Evolutionary conservation across 371 early-diverging fungal genomes (phyloP).

Genomic region (Mucor indicus): DNA sequence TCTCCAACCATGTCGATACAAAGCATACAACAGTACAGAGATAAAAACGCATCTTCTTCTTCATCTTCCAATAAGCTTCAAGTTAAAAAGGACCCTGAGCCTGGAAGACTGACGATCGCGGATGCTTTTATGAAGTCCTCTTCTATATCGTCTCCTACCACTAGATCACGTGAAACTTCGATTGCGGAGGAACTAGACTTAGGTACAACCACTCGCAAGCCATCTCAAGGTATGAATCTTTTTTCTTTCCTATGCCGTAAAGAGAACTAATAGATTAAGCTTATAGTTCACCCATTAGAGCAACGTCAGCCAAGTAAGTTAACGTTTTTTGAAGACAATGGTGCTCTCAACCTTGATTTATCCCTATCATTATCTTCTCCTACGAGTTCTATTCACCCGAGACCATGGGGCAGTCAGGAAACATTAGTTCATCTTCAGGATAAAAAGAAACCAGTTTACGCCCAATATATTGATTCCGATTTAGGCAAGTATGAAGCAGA

Average conservation of each 20-base stretch:
- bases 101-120: slow-evolving; percentile 35
- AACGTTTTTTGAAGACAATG: slow-evolving; percentile 12
- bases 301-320: not conserved
- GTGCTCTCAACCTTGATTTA: slow-evolving; percentile 12
- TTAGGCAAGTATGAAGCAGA: no score
- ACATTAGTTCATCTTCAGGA: slow-evolving; percentile 31
- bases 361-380: slow-evolving; percentile 7
- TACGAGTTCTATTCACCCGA: slow-evolving; percentile 3
- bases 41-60: slow-evolving; percentile 12
- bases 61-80: not conserved
- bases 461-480: slow-evolving; percentile 8
- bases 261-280: not conserved
- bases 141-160: slow-evolving; percentile 1
- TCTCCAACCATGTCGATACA: slow-evolving; percentile 6
- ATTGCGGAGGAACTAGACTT: slow-evolving; percentile 17
- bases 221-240: slow-evolving; percentile 2
- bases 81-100: slow-evolving; percentile 5
- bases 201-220: not conserved
- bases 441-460: slow-evolving; percentile 25
- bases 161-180: slow-evolving; percentile 12
- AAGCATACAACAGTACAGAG: slow-evolving; percentile 5
- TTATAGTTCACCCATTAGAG: slow-evolving; percentile 9
- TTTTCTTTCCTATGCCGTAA: not conserved
- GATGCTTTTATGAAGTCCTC: slow-evolving; percentile 28
- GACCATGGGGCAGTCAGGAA: slow-evolving; percentile 47